Conservation (phyloP, 129 eudicot genomes). For the Glebionis coronaria region DNA sequence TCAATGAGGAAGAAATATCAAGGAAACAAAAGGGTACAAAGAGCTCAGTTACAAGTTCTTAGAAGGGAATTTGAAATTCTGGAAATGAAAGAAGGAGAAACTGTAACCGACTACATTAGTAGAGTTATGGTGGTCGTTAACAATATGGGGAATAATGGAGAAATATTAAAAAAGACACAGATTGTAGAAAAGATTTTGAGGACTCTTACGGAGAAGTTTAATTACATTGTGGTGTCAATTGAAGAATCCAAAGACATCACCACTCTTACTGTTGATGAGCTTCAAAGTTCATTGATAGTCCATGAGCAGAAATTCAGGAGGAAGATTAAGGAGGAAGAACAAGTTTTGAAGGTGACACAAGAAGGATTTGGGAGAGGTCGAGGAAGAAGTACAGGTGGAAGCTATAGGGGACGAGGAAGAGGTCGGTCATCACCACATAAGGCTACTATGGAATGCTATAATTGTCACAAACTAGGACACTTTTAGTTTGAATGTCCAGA, state of each 20-base stretch:
- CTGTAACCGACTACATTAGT: not conserved
- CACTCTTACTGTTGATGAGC: not conserved
- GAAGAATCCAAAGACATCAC: not conserved
- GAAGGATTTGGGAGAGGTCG: not conserved
- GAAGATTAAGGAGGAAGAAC: not conserved
- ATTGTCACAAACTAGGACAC: slow-evolving; percentile 2
- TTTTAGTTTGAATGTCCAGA: slow-evolving; percentile 6
- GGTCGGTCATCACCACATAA: not conserved
- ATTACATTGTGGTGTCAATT: not conserved
- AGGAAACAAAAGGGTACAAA: not conserved
- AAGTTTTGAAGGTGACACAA: not conserved
- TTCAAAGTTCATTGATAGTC: slow-evolving; percentile 1
- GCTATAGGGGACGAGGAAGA: slow-evolving; percentile 11
- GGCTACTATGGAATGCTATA: not conserved
- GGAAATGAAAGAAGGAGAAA: not conserved
- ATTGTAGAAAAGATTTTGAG: not conserved
- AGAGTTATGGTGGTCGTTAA: not conserved
- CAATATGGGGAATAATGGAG: not conserved
- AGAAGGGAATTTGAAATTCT: not conserved
- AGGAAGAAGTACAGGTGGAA: not conserved
- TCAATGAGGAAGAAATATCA: not conserved
- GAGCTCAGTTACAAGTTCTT: slow-evolving; percentile 1
- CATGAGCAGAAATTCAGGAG: not conserved
- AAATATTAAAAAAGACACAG: not conserved
- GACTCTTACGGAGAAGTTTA: not conserved